Evolutionary conservation across 371 early-diverging fungal species (phyloP).

Genomic region (Mortierella sp.): DNA sequence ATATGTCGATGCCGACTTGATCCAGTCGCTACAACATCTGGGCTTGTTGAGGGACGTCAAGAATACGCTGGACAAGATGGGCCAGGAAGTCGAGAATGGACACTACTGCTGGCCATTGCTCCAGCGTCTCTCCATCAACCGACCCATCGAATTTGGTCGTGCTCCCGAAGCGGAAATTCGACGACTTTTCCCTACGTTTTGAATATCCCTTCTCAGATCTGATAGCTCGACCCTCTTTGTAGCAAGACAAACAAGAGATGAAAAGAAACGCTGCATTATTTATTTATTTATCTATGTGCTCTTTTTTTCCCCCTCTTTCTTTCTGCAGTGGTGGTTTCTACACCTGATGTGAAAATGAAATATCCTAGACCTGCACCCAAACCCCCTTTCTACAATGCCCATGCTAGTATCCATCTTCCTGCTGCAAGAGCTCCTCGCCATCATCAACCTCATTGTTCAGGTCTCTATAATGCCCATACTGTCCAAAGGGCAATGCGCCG

Average conservation of each 20-base stretch:
- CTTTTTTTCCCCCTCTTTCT: background rate
- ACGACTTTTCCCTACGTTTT: background rate
- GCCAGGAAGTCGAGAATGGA: background rate
- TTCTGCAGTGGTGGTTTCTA: too few relatives aligned
- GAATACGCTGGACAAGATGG: background rate
- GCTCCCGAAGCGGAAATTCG: background rate
- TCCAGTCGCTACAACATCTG: background rate
- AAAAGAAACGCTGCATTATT: background rate
- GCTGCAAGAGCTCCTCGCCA: constrained; percentile 1
- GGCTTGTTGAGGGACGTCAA: background rate
- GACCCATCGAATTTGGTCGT: background rate
- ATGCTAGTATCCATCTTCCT: background rate
- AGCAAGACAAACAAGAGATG: background rate
- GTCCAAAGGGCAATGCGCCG: constrained; percentile 29
- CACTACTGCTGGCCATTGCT: background rate
- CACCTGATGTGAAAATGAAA: too few relatives aligned
- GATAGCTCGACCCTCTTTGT: background rate
- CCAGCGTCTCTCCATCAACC: background rate
- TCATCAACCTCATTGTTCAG: constrained; percentile 8
- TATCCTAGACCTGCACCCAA: too few relatives aligned
- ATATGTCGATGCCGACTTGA: background rate
- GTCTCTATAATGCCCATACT: constrained; percentile 28
- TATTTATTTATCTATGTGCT: background rate
- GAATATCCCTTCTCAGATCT: background rate
- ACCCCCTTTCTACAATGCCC: background rate